Base-by-base conservation (phyloP, 2,329 filamentous ascomycete genomes). In the Aspergillus sp. region DNA sequence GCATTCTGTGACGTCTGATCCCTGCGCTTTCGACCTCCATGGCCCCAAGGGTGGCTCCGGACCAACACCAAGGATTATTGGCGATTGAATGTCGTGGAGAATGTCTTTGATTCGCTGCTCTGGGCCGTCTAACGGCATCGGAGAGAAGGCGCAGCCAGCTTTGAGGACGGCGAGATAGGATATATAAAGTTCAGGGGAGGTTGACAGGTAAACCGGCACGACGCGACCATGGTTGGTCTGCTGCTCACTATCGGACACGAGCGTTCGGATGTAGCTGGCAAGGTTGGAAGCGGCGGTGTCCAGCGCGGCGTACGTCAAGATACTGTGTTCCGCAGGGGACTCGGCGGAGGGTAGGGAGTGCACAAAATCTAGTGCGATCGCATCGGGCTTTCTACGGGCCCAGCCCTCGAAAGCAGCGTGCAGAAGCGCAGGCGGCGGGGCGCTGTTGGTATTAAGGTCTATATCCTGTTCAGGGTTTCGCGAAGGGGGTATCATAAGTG, bases 141-240 rank as follows among this genome's bases (percentile, higher is more conserved):
- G 72, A 44, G 62, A 74, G 50, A 74, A 73, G 7, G 69, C 67
- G 31, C 63, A 53, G 19, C 70, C 71, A 13, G 70, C 65, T 52
- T 73, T 73, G 13, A 74, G 57, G 52, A 64, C 56, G 17, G 59
- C 71, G 6, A 74, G 63, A 45, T 72, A 74, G 13, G 67, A 64
- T 20, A 71, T 63, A 50, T 74, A 74, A 3, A 74, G 63, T 54
- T 72, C 71, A 0, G 70, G 69, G 6, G 63, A 66, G n/a, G 64
- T 65, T 31, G 63, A 44, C 62, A 67, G 65, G 43, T 65, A 58
- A 25, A 67, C 63, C 11, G 64, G 64, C 45, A 67, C 60, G 25
- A 67, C 61, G 9, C 52, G 55, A n/a, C 54, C 52, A 44, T 52
- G 19, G 10, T 53, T 52, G 4, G 41, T 7, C 4, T 21, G 25